Evolutionary conservation across 805 yeast species (phyloP), one percentile per base, ranked within the genome.

Genomic region (Candida alai): DNA sequence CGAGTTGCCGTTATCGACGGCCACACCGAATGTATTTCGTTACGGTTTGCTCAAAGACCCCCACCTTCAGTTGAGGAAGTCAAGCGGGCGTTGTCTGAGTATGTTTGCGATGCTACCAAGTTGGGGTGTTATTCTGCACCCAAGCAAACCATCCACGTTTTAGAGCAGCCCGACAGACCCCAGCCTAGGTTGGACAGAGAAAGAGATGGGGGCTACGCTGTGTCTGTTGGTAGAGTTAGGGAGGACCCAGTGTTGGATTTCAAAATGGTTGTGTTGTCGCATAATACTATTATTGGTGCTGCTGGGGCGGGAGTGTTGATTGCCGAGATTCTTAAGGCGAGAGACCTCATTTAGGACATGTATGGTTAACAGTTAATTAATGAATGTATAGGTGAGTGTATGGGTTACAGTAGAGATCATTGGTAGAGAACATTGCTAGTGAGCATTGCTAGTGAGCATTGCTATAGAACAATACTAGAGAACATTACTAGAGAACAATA

Each of bases 1-100:
- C 78, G 98, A 59, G 95, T 93, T 25, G 88, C 98, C 9, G 98
- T 93, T 42, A 81, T 88, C 40, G 98, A 93, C 58, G 98, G 98
- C 39, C 98, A 93, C 65, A 90, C 97, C 32, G 97, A 87, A 58
- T 87, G 96, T 64, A 85, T 93, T 41, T 76, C 96, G 9, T 68
- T 93, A 45, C 77, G 79, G 62, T 93, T 93, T 64, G 80, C 79
- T 52, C 73, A 80, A 52, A 73, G 80, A 61, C 87, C 88, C 14
- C 80, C 94, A 30, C 98, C 98, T 36, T 73, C 88, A 8, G 69
- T 87, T 14, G 96, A 84, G 30, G 76, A 84, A 47, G 76, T 93
- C 40, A 86, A 88, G 60, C 52, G 74, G 43, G 74, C 78, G 33
- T 62, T 93, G 48, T 59, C 75, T 42, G 79, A 80, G 14, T 93